Percentiles rank a stretch among this genome's conserved stretches.
Conservation (phyloP, 495 filamentous ascomycete genomes). For the Talaromyces proteolyticus region DNA sequence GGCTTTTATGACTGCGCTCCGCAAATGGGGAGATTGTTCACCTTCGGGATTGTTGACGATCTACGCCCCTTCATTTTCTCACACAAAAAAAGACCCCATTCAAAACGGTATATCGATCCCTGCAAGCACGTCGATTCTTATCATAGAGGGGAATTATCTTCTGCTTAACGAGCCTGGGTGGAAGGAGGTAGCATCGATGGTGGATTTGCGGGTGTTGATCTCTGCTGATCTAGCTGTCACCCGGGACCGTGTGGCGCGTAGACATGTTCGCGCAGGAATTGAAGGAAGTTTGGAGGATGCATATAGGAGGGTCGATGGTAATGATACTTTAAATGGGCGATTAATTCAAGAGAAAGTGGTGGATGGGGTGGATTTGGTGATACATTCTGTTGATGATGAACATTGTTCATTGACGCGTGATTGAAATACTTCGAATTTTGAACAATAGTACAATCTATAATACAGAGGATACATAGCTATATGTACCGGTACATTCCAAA, state of each 20-base stretch:
- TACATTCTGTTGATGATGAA: background rate
- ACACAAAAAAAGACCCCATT: conserved; percentile 34
- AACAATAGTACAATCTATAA: background rate
- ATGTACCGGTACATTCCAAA: too few species aligned
- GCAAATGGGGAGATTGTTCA: background rate
- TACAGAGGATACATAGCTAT: too few species aligned
- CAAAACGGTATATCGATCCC: conserved; percentile 27
- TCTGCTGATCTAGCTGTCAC: conserved; percentile 28
- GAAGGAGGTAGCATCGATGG: conserved; percentile 7
- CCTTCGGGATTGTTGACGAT: conserved; percentile 10
- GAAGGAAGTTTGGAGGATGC: conserved; percentile 34
- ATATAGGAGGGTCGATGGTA: conserved; percentile 29
- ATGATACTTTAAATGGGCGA: conserved; percentile 34
- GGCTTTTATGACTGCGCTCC: conserved; percentile 10
- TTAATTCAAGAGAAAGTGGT: background rate
- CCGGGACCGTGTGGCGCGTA: conserved; percentile 23
- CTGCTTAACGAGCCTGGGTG: conserved; percentile 26
- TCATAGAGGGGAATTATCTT: conserved; percentile 34
- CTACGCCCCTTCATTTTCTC: conserved; percentile 30
- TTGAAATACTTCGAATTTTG: background rate
- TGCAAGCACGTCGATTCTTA: conserved; percentile 21
- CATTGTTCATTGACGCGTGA: background rate
- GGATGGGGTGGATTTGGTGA: background rate
- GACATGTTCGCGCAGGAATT: conserved; percentile 33
- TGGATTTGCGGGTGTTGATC: conserved; percentile 30